phyloP scores from a whole-genome alignment of 352 stramenopile species.

The Phytophthora gonapodyides region DNA sequence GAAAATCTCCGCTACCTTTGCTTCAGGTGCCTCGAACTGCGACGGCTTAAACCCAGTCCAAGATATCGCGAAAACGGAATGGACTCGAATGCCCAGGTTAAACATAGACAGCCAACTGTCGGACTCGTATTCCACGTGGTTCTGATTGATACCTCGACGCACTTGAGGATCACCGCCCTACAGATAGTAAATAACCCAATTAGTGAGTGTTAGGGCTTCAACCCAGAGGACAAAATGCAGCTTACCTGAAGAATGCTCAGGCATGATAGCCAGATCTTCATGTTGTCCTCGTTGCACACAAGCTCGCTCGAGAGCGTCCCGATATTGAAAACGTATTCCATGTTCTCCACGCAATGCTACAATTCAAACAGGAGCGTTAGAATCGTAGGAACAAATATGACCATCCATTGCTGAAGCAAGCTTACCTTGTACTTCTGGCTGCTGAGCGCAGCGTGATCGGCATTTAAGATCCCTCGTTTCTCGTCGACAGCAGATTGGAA shows the following conservation, averaged over 20 bases:
- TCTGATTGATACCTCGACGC: slow-evolving; percentile 69
- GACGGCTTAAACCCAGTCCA: slow-evolving; percentile 70
- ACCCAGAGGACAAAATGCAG: background rate
- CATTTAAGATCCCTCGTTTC: slow-evolving; percentile 51
- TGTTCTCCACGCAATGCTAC: slow-evolving; percentile 85
- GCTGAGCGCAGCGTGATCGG: slow-evolving; percentile 76
- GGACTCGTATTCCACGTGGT: slow-evolving; percentile 89
- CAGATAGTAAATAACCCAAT: slow-evolving; percentile 16
- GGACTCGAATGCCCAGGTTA: slow-evolving; percentile 86
- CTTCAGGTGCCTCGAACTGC: slow-evolving; percentile 37
- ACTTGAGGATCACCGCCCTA: slow-evolving; percentile 79
- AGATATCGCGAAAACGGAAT: slow-evolving; percentile 81
- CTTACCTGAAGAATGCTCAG: slow-evolving; percentile 68
- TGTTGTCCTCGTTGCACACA: slow-evolving; percentile 70
- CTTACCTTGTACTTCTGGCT: slow-evolving; percentile 90
- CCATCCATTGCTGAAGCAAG: background rate
- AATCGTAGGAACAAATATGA: background rate
- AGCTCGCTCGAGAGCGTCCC: slow-evolving; percentile 76
- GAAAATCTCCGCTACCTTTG: slow-evolving; percentile 54
- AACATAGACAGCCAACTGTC: slow-evolving; percentile 91
- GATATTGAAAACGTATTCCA: slow-evolving; percentile 89
- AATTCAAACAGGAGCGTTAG: slow-evolving; percentile 7
- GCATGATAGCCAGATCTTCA: slow-evolving; percentile 75
- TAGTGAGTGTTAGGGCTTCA: slow-evolving; percentile 12
- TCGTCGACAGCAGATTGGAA: slow-evolving; percentile 59